These are phyloP conservation scores for Paraphaeosphaeria minitans DNA, from an alignment of 2,329 filamentous ascomycete genomes.

Conservation along the genomic window DNA sequence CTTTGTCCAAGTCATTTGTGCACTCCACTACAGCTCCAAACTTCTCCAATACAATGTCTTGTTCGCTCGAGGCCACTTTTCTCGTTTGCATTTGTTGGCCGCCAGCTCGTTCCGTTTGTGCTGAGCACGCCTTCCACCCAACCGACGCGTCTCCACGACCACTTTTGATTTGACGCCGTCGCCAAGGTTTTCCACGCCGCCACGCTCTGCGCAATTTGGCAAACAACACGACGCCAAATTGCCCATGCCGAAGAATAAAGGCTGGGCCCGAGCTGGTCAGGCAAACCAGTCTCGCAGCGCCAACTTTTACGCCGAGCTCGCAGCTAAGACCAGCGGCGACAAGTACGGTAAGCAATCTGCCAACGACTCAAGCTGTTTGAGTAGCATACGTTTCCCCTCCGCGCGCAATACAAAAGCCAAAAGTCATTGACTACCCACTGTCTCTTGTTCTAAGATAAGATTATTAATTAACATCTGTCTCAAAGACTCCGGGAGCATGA, in stretches of 20 bases:
- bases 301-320: conserved; percentile 2
- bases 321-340: background rate
- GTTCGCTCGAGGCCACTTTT: background rate
- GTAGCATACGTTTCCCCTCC: background rate
- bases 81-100: conserved; percentile 7
- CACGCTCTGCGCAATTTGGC: background rate
- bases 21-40: background rate
- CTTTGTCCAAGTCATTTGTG: background rate
- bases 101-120: conserved; percentile 8
- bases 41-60: background rate
- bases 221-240: background rate
- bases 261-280: background rate
- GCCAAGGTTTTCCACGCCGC: background rate
- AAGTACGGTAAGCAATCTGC: conserved; percentile 1
- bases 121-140: background rate
- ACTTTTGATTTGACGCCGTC: too few relatives aligned
- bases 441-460: background rate
- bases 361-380: background rate
- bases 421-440: background rate
- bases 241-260: conserved; percentile 2
- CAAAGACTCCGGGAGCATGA: conserved; percentile 19
- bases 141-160: background rate
- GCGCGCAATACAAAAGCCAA: background rate
- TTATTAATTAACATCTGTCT: background rate
- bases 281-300: background rate